A percentile compares a stretch with the other conserved stretches of the same genome.
Conservation (phyloP, 495 filamentous ascomycete genomes). For the Lasiosphaeria hispida region DNA sequence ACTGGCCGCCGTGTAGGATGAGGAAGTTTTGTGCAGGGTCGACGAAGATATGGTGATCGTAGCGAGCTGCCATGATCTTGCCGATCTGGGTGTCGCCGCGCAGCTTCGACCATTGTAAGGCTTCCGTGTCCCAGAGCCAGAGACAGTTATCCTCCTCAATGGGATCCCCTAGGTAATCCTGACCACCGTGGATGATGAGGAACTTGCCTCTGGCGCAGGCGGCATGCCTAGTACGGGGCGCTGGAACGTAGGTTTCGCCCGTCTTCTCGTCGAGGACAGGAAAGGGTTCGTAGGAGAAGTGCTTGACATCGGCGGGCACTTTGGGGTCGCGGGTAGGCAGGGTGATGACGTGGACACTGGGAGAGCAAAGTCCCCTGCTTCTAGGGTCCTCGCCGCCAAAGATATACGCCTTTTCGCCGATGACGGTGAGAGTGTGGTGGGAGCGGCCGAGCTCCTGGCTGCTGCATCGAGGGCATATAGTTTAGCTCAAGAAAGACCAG, state of each 20-base stretch:
- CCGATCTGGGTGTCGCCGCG: constrained; percentile 21
- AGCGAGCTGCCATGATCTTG: constrained; percentile 20
- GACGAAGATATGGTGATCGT: constrained; percentile 25
- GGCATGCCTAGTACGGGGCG: constrained; percentile 40
- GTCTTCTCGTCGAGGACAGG: constrained; percentile 27
- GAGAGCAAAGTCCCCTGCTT: constrained; percentile 38
- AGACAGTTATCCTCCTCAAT: constrained; percentile 44
- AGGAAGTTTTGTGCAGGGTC: constrained; percentile 33
- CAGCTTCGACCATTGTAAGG: constrained; percentile 33
- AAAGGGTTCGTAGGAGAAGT: constrained; percentile 23
- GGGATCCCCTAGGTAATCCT: constrained; percentile 29
- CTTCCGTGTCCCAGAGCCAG: constrained; percentile 48
- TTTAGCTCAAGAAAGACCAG: neutral
- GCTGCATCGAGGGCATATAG: neutral
- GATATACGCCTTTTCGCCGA: constrained; percentile 48
- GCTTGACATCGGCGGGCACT: constrained; percentile 4
- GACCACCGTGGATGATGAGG: constrained; percentile 48
- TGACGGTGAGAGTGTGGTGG: constrained; percentile 46
- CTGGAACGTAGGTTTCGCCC: constrained; percentile 40
- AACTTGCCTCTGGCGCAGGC: constrained; percentile 37
- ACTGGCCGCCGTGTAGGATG: constrained; percentile 41
- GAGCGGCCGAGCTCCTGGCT: constrained; percentile 42
- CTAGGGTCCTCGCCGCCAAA: constrained; percentile 47
- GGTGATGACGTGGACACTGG: constrained; percentile 45
- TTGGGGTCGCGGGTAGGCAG: constrained; percentile 31